phyloP scores from a whole-genome alignment of 768 basidiomycete species.

The Boletus subcaerulescens region DNA sequence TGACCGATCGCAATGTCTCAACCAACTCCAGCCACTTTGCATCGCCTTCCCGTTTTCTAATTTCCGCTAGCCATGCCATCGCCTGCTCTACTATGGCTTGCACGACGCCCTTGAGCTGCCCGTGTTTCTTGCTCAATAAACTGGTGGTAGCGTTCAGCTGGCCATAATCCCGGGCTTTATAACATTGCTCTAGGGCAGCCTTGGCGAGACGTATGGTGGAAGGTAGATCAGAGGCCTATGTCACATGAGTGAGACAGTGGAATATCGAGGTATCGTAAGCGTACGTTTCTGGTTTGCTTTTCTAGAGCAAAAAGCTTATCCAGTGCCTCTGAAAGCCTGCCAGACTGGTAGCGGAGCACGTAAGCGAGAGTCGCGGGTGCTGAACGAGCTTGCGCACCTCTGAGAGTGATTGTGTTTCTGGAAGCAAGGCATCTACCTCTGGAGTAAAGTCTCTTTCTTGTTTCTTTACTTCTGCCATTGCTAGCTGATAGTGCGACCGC shows the following conservation, averaged over 20 bases:
- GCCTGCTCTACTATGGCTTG: conserved; percentile 89
- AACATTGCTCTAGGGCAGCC: conserved; percentile 67
- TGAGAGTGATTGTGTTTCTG: conserved; percentile 63
- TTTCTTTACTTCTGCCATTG: conserved; percentile 79
- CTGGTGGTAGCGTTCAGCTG: conserved; percentile 69
- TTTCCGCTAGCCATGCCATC: conserved; percentile 77
- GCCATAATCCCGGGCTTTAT: conserved; percentile 65
- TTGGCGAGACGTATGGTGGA: conserved; percentile 90
- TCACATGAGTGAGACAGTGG: background rate
- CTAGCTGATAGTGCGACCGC: conserved; percentile 40
- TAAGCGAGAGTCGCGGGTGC: conserved; percentile 4
- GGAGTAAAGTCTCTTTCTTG: conserved; percentile 84
- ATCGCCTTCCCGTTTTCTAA: conserved; percentile 63
- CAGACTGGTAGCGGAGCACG: conserved; percentile 48
- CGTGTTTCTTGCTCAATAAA: conserved; percentile 89
- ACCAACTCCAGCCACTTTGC: conserved; percentile 85
- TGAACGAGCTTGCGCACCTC: conserved; percentile 49
- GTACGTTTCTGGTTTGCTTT: conserved; percentile 94
- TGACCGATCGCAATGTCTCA: conserved; percentile 85
- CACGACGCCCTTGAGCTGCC: conserved; percentile 87
- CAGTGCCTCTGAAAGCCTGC: conserved; percentile 78
- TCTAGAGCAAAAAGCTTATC: conserved; percentile 89
- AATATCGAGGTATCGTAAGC: conserved; percentile 19
- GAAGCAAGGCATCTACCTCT: conserved; percentile 76
- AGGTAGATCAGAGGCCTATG: conserved; percentile 83